A percentile compares a stretch with the other conserved stretches of the same genome.
phyloP scores from a whole-genome alignment of 306 rosid genomes.

The Sicyos baderoa region DNA sequence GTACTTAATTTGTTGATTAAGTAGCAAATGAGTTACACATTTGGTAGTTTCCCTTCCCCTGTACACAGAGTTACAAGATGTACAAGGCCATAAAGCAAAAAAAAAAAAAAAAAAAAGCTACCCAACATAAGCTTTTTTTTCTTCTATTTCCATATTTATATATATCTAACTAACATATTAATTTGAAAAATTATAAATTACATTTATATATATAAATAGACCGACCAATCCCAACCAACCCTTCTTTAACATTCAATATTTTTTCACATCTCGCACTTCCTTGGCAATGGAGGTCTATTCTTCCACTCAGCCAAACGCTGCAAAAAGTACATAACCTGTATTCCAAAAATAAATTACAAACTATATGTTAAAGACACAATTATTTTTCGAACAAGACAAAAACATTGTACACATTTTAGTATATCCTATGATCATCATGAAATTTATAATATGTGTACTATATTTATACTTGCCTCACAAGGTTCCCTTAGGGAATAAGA shows the following conservation, averaged over 20 bases:
- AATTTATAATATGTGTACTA: neutral
- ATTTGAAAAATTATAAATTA: constrained; percentile 11
- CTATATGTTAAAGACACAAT: neutral
- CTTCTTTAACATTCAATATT: neutral
- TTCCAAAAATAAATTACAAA: neutral
- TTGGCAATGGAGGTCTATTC: constrained; percentile 11
- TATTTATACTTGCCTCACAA: constrained; percentile 54
- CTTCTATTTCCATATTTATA: constrained; percentile 14
- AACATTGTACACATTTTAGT: neutral
- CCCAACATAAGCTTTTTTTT: neutral
- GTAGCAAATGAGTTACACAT: neutral
- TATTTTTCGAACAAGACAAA: neutral
- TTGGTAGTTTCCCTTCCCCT: neutral
- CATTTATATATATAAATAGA: constrained; percentile 1
- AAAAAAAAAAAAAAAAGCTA: neutral
- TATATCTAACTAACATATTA: neutral
- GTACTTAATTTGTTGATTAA: neutral
- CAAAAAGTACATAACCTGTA: constrained; percentile 22
- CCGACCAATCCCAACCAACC: constrained; percentile 6
- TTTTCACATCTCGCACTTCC: constrained; percentile 13
- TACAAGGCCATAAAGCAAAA: constrained; percentile 1
- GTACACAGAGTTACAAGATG: constrained; percentile 16
- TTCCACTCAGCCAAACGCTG: constrained; percentile 23
- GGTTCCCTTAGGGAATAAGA: constrained; percentile 88
- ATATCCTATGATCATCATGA: too few relatives aligned